Conservation (phyloP, 2,329 filamentous ascomycete genomes). For the Xylaria sp. region DNA sequence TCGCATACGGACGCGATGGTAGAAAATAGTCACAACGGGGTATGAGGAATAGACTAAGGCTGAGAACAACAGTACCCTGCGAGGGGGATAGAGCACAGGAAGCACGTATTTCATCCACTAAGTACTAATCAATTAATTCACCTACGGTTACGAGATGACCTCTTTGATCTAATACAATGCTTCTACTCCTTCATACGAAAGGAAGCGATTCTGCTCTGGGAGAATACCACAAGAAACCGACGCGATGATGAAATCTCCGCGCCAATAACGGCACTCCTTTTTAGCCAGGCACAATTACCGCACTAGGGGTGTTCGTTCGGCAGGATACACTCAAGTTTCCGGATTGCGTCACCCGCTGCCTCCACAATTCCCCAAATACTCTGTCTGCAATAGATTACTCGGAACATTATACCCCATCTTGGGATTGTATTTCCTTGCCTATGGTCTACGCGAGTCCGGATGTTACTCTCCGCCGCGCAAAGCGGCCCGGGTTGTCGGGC, state of each 20-base stretch:
- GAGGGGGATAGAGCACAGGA: neutral
- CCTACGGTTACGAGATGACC: neutral
- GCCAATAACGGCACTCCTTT: conserved; percentile 12
- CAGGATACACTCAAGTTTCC: conserved; percentile 23
- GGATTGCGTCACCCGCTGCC: conserved; percentile 16
- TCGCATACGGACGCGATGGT: neutral
- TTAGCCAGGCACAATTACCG: conserved; percentile 27
- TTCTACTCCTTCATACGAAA: neutral
- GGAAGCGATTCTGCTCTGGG: neutral
- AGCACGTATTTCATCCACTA: neutral
- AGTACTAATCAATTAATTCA: neutral
- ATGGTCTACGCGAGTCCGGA: neutral
- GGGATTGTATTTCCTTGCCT: conserved; percentile 15
- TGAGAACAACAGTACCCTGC: neutral
- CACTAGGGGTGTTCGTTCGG: conserved; percentile 17
- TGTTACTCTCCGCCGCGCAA: conserved; percentile 1
- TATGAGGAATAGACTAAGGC: neutral
- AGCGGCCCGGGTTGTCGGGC: conserved; percentile 18
- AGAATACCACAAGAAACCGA: neutral
- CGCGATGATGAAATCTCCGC: neutral
- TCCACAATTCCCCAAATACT: conserved; percentile 24
- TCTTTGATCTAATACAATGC: too few relatives aligned
- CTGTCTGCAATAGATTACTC: conserved; percentile 28
- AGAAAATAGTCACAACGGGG: too few relatives aligned
- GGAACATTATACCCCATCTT: conserved; percentile 30